Conservation (phyloP, 1,139 yeast genomes). For the Yamadazyma sp. region DNA sequence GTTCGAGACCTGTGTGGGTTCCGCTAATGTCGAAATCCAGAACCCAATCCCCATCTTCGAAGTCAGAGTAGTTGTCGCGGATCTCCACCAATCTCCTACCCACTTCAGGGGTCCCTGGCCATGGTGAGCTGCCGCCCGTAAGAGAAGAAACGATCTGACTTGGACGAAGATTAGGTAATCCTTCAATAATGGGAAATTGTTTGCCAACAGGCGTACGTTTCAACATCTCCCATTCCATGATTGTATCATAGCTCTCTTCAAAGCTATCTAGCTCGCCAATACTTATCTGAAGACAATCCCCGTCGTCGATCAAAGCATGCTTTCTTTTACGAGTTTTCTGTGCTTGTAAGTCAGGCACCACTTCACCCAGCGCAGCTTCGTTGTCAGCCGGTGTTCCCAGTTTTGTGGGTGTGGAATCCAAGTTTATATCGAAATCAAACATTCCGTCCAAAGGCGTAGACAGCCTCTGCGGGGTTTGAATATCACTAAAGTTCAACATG, state of each 20-base stretch:
- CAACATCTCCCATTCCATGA: constrained; percentile 4
- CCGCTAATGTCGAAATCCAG: not conserved
- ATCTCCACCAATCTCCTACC: constrained; percentile 15
- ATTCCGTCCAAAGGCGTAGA: not conserved
- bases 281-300: not conserved
- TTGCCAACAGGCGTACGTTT: not conserved
- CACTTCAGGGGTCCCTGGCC: constrained; percentile 13
- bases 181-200: not conserved
- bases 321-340: not conserved
- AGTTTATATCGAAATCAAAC: constrained; percentile 3
- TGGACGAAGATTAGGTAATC: not conserved
- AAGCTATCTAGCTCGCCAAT: constrained; percentile 1
- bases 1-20: not conserved
- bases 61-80: not conserved
- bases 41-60: not conserved
- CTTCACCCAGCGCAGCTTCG: too few relatives aligned
- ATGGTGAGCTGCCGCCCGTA: not conserved
- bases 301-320: not conserved
- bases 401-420: not conserved
- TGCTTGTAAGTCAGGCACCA: too few relatives aligned
- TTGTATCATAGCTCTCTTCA: constrained; percentile 9
- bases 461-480: not conserved
- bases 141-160: too few relatives aligned
- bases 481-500: not conserved
- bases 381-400: too few relatives aligned